Evolutionary conservation across 495 filamentous ascomycete genomes (phyloP), one percentile per base, ranked within the genome.

Genomic region (Elasticomyces elasticus): DNA sequence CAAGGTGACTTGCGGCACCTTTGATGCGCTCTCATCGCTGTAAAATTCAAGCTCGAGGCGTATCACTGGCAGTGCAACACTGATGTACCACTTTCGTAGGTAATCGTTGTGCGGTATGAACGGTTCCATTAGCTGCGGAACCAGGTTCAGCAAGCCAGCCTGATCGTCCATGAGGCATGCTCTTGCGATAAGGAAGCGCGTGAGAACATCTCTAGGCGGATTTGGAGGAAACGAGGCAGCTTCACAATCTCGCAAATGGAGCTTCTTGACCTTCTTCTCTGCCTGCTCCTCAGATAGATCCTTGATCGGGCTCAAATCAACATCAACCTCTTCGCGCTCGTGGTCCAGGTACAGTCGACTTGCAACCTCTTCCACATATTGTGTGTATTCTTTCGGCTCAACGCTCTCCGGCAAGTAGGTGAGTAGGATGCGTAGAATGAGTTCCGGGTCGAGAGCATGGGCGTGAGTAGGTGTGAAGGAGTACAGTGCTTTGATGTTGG

Each of bases 21-120:
- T 7, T 23, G 70, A 60, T 12, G 73, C 68, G 13, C 74, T 76
- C 11, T 76, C 74, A 26, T 77, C 67, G 0, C 85, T 79, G 56
- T 94, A 85, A 62, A 88, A 92, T 71, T 92, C 87, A 65, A 85
- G 85, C 61, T 85, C 85, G n/a, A 89, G 73, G 49, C 89, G 78
- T 15, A 91, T 69, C 1, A 94, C 73, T 0, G 89, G 89, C 22
- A 96, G 71, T 19, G 94, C 72, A 19, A 76, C 82, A 0, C 89
- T 89, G 25, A 94, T 77, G 63, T 87, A 76, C 84, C 89, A 88
- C 41, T 74, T 80, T 54, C 83, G 78, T 45, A 95, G 68, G 37
- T 73, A 74, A 13, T 80, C 71, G 15, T 81, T 81, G 49, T 76
- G 80, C 31, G 82, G 69, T 40, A 94, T 74, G 64, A 95, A 95